Base-by-base conservation (phyloP, 768 basidiomycete species). In the Boletus huronensis region DNA sequence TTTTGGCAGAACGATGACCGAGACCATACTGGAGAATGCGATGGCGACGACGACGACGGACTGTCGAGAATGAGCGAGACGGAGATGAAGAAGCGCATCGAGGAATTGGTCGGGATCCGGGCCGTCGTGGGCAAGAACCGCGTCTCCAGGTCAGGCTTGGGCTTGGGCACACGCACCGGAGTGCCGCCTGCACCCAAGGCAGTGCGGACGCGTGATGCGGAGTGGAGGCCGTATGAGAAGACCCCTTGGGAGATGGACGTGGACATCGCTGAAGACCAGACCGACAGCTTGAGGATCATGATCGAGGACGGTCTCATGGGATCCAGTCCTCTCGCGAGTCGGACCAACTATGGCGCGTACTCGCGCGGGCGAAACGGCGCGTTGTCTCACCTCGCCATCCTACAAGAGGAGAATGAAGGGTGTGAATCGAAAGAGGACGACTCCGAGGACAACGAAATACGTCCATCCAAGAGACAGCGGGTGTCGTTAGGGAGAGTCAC, bases 101-200 rank as follows among this genome's bases (percentile, higher is more conserved):
- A 88, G 63, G 70, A 77, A 36, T 51, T 88, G 41, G 84, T 87
- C 44, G 87, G 85, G 3, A 76, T 88, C 23, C 67, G 74, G 26
- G 41, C 57, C 6, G 50, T 58, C 60, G 74, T 32, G 61, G 70
- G 44, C 68, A 68, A 68, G 55, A 66, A 58, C 48, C 73, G 66
- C 21, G 54, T 64, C 21, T 43, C 62, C 2, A 56, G 50, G 31
- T 52, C 31, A 1, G 59, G 57, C 9, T 74, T 78, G 17, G 72
- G 64, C 5, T 42, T 57, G 35, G 26, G 44, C 19, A 6, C 47
- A 7, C 54, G 60, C 17, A 11, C 2, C 17, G 32, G 45, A 67
- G 80, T 23, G 70, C 78, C 63, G 1, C 58, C 64, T 29, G 61
- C 67, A 8, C 68, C 68, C 34, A 71, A 65, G 52, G 61, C 61